Base-by-base conservation (phyloP, 2,329 filamentous ascomycete species). In the Diaporthe australafricana region DNA sequence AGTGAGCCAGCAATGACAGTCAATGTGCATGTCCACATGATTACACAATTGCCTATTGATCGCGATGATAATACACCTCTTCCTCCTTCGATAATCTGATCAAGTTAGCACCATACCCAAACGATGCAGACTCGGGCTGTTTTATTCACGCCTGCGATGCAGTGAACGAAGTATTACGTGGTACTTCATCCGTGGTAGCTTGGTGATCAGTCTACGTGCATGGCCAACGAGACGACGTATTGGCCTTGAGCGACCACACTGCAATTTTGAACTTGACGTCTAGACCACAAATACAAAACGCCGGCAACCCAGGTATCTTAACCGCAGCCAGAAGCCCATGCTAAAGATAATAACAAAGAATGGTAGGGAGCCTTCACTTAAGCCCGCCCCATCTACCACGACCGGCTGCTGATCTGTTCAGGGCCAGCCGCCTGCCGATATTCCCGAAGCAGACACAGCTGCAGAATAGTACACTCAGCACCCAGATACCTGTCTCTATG, bases 371-470 rank as follows among this genome's bases (percentile, higher is more conserved):
- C 22, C 16, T 7, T 66, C n/a, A 74, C 75, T 83, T 80, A 60
- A 84, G 76, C n/a, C 82, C 83, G 42, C 81, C 84, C 85, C 84
- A 87, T 52, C 87, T 79, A 3, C 84, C 84, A 71, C 82, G 83
- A n/a, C 78, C 80, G 1, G 78, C 80, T 1, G 81, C 81, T n/a
- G 81, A 81, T 70, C 78, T 80, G 27, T 83, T 87, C 74, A 90
- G 82, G n/a, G 92, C 91, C 75, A 98, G 83, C 74, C 94, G 88
- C 74, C 96, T 87, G 16, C 96, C 96, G 78, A 99, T 94, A 79
- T 98, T 98, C 14, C 96, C 96, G 85, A 99, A 98, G 82, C 95
- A 98, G 12, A 98, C 90, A 76, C 94, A 95, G 78, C 94, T 97
- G 83, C 96, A 98, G 80, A 98, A 99, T 65, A 99, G 83, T 32